phyloP scores from a whole-genome alignment of 179 eudicot genomes.

The Beta corolliflora region DNA sequence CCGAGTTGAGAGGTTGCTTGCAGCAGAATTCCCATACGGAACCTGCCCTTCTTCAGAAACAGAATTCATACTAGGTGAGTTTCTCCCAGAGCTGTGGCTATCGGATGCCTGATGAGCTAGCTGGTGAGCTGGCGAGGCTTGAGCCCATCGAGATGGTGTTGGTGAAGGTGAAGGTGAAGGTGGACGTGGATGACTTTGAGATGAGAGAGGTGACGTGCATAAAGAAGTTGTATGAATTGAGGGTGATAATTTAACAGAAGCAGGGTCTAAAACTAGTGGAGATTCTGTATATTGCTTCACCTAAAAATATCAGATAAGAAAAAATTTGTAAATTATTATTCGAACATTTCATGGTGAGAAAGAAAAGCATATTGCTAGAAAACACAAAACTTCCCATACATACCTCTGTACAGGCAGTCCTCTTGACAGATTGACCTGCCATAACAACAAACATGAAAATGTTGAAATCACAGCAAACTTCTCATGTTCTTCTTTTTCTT shows the following conservation, averaged over 20 bases:
- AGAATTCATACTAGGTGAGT: conserved; percentile 60
- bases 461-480: conserved; percentile 24
- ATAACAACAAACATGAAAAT: conserved; percentile 26
- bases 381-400: background rate
- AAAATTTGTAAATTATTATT: background rate
- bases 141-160: conserved; percentile 60
- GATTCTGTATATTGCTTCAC: conserved; percentile 54
- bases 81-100: conserved; percentile 54
- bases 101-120: conserved; percentile 57
- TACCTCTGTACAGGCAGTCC: conserved; percentile 56
- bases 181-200: conserved; percentile 57
- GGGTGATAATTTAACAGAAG: conserved; percentile 60
- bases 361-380: background rate
- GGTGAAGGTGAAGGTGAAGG: conserved; percentile 49
- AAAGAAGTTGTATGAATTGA: conserved; percentile 59
- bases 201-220: conserved; percentile 59
- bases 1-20: conserved; percentile 62
- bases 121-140: conserved; percentile 52
- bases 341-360: background rate
- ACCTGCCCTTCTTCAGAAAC: conserved; percentile 52
- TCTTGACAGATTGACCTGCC: conserved; percentile 60
- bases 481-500: background rate
- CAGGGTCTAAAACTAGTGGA: conserved; percentile 44
- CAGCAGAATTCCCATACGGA: conserved; percentile 42
- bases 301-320: conserved; percentile 36